Evolutionary conservation across 2,329 filamentous ascomycete species (phyloP).

Genomic region (Trichoderma oligosporum): DNA sequence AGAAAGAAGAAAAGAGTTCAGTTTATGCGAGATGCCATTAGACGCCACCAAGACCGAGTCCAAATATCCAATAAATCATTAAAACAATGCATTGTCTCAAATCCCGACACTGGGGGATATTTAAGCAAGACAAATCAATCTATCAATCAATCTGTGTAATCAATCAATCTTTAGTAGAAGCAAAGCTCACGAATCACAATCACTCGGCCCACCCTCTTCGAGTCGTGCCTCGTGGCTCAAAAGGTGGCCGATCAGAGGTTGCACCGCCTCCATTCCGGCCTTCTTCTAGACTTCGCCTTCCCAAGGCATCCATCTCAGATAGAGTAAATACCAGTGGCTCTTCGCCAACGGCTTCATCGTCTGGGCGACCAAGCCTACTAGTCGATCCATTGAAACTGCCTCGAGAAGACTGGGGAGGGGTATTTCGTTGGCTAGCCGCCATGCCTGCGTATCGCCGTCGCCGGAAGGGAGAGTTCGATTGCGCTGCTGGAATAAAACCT

Average conservation of each 20-base stretch:
- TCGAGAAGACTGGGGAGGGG: constrained; percentile 43
- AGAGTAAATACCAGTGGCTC: constrained; percentile 70
- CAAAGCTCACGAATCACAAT: background rate
- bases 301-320: constrained; percentile 63
- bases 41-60: constrained; percentile 6
- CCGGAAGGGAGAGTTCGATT: constrained; percentile 44
- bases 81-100: background rate
- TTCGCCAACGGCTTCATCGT: constrained; percentile 55
- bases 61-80: constrained; percentile 12
- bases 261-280: constrained; percentile 39
- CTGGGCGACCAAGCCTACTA: constrained; percentile 38
- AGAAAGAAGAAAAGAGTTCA: background rate
- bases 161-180: constrained; percentile 1
- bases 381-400: constrained; percentile 45
- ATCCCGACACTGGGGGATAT: background rate
- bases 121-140: constrained; percentile 4
- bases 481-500: constrained; percentile 39
- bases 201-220: constrained; percentile 35
- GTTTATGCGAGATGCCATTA: constrained; percentile 9
- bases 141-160: constrained; percentile 11
- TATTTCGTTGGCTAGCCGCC: constrained; percentile 38
- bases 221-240: constrained; percentile 37
- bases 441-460: constrained; percentile 47
- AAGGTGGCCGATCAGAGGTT: constrained; percentile 39
- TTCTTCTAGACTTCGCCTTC: constrained; percentile 58